Conservation (phyloP, 176 grass and related monocot species). For the Pharus latifolius region DNA sequence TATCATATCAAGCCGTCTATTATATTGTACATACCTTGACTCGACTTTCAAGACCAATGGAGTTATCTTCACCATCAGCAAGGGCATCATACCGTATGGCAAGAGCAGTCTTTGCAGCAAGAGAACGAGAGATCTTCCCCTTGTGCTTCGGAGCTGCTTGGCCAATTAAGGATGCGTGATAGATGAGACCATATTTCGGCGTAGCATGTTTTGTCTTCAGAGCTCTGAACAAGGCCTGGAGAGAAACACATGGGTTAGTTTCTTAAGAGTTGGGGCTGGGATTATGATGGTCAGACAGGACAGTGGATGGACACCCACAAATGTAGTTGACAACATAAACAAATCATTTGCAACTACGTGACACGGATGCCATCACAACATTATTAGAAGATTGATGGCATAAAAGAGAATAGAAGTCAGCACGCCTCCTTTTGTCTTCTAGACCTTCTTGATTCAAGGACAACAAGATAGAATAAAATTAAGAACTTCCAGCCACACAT, state of each 20-base stretch:
- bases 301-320: too few relatives aligned
- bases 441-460: background rate
- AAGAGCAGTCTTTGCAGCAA: slow-evolving; percentile 70
- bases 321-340: background rate
- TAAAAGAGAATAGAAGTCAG: background rate
- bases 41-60: slow-evolving; percentile 70
- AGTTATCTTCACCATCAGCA: slow-evolving; percentile 59
- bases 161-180: slow-evolving; percentile 82
- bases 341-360: background rate
- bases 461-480: background rate
- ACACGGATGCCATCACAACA: background rate
- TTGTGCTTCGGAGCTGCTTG: slow-evolving; percentile 84
- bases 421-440: background rate
- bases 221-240: slow-evolving; percentile 87
- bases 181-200: slow-evolving; percentile 89
- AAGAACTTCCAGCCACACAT: background rate
- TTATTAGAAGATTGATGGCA: background rate
- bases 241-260: slow-evolving; percentile 8
- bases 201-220: slow-evolving; percentile 86
- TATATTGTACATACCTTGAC: slow-evolving; percentile 38
- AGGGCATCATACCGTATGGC: slow-evolving; percentile 82
- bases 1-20: background rate
- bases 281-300: too few relatives aligned
- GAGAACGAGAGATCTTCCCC: slow-evolving; percentile 76
- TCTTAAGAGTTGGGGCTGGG: too few relatives aligned